Evolutionary conservation across 257 asterid genomes (phyloP), one percentile per base, ranked within the genome.

Genomic region (Mitragyna speciosa): DNA sequence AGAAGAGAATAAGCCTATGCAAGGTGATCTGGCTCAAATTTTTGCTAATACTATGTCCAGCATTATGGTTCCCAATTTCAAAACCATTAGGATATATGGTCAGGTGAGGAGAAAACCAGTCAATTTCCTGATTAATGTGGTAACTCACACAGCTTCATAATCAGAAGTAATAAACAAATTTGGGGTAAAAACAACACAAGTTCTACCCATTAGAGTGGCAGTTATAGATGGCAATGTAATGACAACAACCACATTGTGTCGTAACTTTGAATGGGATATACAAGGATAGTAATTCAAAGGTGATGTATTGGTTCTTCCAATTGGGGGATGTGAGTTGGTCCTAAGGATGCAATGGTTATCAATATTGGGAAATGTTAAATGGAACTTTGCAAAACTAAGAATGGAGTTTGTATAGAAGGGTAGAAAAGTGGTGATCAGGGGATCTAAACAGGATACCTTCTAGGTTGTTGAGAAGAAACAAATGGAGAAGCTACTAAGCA

Each of bases 231-330:
- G 71, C 0, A 31, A 16, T 0, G 31, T 20, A 36, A 17, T 14
- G 0, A 9, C 12, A 0, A 66, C 71, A 0, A 0, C 17, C 1
- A 11, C 17, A 1, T 0, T 31, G 0, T 66, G 47, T 1, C 2
- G 8, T 0, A 0, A 3, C 0, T 64, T 64, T 1, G 0, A 0
- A 0, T 64, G 39, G 69, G 28, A 28, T 0, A 64, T 64, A 1
- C 69, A 64, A 11, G 69, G 69, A 0, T 41, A 30, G 4, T 39
- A 64, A 3, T 64, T 64, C 8, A 28, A 11, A 1, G 4, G 1
- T 0, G 36, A 64, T 3, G 0, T 28, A 0, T 0, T 28, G 8
- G 69, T 64, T 0, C 14, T 63, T 0, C 39, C 68, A 0, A 16
- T 63, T 0, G 68, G 43, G 11, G 70, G 68, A 0, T 63, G 68